Evolutionary conservation across 768 basidiomycete species (phyloP).

Genomic region (Steccherinum ochraceum): DNA sequence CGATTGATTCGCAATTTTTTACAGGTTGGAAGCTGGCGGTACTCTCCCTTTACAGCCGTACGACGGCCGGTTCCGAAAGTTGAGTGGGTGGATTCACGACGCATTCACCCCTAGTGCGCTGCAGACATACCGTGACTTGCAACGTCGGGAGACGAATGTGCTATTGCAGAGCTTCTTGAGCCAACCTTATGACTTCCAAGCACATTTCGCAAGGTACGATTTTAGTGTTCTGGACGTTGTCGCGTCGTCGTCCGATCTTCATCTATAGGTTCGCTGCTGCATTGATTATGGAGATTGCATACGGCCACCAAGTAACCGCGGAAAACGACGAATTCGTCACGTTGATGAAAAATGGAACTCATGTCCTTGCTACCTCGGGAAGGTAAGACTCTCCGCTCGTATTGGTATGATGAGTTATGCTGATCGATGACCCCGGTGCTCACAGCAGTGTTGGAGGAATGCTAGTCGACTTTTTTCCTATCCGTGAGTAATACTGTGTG

Average conservation of each 20-base stretch:
- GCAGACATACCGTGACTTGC: neutral
- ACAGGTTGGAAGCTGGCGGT: neutral
- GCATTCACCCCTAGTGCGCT: neutral
- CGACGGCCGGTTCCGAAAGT: neutral
- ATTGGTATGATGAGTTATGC: neutral
- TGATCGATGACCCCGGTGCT: neutral
- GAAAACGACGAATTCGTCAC: neutral
- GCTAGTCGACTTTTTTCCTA: neutral
- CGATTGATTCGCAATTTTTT: neutral
- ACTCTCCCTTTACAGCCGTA: neutral
- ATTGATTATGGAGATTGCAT: neutral
- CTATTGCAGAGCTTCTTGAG: neutral
- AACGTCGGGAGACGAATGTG: neutral
- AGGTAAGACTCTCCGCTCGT: neutral
- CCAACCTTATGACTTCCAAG: neutral
- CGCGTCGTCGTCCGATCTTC: neutral
- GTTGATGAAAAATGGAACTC: neutral
- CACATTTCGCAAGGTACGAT: neutral
- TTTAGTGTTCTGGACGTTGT: neutral
- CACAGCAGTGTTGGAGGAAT: neutral
- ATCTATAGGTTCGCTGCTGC: neutral
- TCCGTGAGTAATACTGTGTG: neutral
- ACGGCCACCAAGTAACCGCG: neutral
- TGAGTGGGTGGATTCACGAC: neutral
- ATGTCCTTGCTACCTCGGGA: neutral